phyloP scores from a whole-genome alignment of 306 rosid genomes.

The Arachis hypogaea region DNA sequence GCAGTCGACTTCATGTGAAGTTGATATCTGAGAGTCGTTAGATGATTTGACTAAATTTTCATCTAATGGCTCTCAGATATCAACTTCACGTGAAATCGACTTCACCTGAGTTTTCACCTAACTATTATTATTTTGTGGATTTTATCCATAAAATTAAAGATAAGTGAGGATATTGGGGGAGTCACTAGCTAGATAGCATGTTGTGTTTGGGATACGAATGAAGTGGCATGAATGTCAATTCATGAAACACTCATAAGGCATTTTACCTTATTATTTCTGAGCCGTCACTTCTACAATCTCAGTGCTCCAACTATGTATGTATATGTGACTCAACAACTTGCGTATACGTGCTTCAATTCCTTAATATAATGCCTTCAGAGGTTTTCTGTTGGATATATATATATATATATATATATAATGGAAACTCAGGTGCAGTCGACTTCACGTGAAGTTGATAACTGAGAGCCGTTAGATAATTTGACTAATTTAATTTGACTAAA shows the following conservation, averaged over 20 bases:
- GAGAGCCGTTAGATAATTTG: too few species aligned
- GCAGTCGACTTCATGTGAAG: too few species aligned
- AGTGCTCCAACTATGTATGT: constrained; percentile 39
- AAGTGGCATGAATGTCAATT: constrained; percentile 38
- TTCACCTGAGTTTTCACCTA: too few species aligned
- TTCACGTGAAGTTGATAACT: too few species aligned
- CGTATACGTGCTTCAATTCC: constrained; percentile 28
- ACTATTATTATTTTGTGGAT: neutral
- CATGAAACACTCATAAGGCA: constrained; percentile 30
- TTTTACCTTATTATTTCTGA: constrained; percentile 10
- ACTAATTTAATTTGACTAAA: too few species aligned
- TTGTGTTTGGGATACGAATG: constrained; percentile 15
- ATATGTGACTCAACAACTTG: constrained; percentile 40
- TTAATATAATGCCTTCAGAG: neutral
- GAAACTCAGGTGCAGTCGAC: too few species aligned
- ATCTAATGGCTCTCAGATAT: too few species aligned
- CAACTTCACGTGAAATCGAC: too few species aligned
- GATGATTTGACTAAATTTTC: too few species aligned
- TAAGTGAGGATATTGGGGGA: constrained; percentile 5
- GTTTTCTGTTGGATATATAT: neutral
- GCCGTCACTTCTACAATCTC: constrained; percentile 30
- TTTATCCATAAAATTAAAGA: constrained; percentile 39
- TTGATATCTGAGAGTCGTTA: too few species aligned
- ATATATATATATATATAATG: too few species aligned
- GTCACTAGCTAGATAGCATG: constrained; percentile 28